Evolutionary conservation across 2,329 filamentous ascomycete genomes (phyloP).

Genomic region (Xylariaceae sp.): DNA sequence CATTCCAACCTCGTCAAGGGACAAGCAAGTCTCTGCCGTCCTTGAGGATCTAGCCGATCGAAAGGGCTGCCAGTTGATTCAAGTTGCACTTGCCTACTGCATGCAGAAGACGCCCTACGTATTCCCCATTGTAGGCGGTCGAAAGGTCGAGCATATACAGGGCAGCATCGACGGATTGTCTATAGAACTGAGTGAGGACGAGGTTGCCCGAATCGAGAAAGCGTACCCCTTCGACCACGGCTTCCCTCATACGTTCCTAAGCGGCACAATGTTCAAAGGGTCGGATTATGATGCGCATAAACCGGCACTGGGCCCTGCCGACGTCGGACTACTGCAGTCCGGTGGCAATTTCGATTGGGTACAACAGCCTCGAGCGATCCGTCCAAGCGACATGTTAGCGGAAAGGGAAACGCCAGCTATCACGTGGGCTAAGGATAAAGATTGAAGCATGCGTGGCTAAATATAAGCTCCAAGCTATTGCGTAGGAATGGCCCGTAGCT

Average conservation of each 20-base stretch:
- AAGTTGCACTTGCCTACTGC: slow-evolving; percentile 23
- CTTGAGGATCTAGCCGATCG: background rate
- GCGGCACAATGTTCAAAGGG: background rate
- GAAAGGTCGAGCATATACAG: slow-evolving; percentile 51
- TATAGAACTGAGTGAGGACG: slow-evolving; percentile 46
- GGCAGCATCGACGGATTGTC: slow-evolving; percentile 54
- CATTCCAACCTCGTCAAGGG: background rate
- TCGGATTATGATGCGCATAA: background rate
- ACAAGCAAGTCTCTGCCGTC: background rate
- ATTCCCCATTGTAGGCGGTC: slow-evolving; percentile 52
- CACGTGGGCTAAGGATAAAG: no score
- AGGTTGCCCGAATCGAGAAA: slow-evolving; percentile 53
- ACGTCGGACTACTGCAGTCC: background rate
- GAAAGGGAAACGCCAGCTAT: no score
- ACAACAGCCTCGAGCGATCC: background rate
- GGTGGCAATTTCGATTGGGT: background rate
- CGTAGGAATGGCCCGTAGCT: no score
- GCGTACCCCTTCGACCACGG: slow-evolving; percentile 52
- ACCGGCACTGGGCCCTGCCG: background rate
- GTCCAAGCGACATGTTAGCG: background rate
- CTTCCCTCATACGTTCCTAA: slow-evolving; percentile 39
- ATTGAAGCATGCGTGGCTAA: no score
- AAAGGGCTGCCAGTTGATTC: background rate
- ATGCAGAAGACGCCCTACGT: slow-evolving; percentile 50
- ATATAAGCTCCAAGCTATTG: no score